Base-by-base conservation (phyloP, 257 asterid genomes). In the Linderniella brevidens region DNA sequence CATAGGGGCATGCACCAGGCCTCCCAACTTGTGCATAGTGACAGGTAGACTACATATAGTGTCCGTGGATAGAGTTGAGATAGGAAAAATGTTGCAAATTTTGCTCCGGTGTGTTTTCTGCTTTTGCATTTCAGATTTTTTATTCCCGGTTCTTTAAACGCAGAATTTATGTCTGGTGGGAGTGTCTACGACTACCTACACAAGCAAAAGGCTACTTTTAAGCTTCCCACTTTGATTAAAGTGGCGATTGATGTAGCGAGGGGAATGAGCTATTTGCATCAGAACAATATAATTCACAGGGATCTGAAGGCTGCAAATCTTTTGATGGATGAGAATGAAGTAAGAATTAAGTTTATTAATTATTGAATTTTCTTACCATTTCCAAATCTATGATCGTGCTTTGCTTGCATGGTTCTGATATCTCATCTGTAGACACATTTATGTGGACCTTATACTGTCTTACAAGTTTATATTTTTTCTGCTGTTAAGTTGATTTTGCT, bases 181-280 rank as follows among this genome's bases (percentile, higher is more conserved):
- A 90, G 98, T 52, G 92, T 90, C 10, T 90, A 90, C 46, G 98
- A 90, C 69, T 85, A 72, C 57, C 58, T 90, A 46, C 98, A 85
- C 85, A 90, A 90, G 75, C 92, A 78, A 63, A 90, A 53, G 87
- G 96, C 94, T 55, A 68, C 84, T 32, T 85, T 90, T 56, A 90
- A 75, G 73, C 90, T 81, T 55, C 96, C 96, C 32, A 55, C 82
- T 59, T 59, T 90, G 59, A 78, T 85, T 56, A 90, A 77, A 77
- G 96, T 90, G 54, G 96, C 94, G 19, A 71, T 81, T 64, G 98
- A 90, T 72, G 75, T 90, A 60, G 71, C 98, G 3, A 90, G 79
- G 77, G 98, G 98, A 55, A 90, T 90, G 98, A 77, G 73, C 65
- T 90, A 90, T 61, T 80, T 90, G 77, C 98, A 90, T 64, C 96